Conservation (phyloP, 2,329 filamentous ascomycete genomes). For the Claviceps sorghi region DNA sequence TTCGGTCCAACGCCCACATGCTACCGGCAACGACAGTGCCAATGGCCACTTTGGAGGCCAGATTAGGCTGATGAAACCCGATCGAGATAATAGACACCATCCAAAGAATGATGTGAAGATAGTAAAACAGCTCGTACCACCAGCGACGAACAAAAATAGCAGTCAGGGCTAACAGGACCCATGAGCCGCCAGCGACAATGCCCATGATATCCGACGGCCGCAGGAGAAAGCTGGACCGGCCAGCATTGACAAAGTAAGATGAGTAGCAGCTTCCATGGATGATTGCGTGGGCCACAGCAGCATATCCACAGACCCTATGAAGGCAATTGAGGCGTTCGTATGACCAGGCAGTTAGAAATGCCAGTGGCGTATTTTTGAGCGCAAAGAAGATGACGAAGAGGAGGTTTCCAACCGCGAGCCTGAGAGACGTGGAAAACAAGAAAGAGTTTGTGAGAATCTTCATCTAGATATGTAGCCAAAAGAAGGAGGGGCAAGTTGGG, state of each 20-base stretch:
- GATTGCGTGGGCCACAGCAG: slow-evolving; percentile 29
- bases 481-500: too few relatives aligned
- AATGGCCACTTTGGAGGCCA: slow-evolving; percentile 26
- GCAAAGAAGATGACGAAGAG: slow-evolving; percentile 37
- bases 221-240: slow-evolving; percentile 18
- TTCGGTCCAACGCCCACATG: slow-evolving; percentile 37
- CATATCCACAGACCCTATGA: slow-evolving; percentile 38
- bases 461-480: not conserved
- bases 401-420: slow-evolving; percentile 31
- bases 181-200: slow-evolving; percentile 31
- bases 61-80: slow-evolving; percentile 36
- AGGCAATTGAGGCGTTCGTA: slow-evolving; percentile 45
- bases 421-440: slow-evolving; percentile 5
- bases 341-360: slow-evolving; percentile 36
- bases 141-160: slow-evolving; percentile 28
- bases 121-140: slow-evolving; percentile 43
- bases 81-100: slow-evolving; percentile 31
- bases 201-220: slow-evolving; percentile 28
- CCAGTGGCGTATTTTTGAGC: slow-evolving; percentile 44
- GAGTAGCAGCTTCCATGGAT: slow-evolving; percentile 32
- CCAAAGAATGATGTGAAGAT: slow-evolving; percentile 35
- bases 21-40: slow-evolving; percentile 27
- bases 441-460: not conserved
- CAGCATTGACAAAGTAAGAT: slow-evolving; percentile 21
- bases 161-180: slow-evolving; percentile 29